These are phyloP conservation scores for Kuraishia molischiana DNA, from an alignment of 805 yeast species.

Conservation along the genomic window DNA sequence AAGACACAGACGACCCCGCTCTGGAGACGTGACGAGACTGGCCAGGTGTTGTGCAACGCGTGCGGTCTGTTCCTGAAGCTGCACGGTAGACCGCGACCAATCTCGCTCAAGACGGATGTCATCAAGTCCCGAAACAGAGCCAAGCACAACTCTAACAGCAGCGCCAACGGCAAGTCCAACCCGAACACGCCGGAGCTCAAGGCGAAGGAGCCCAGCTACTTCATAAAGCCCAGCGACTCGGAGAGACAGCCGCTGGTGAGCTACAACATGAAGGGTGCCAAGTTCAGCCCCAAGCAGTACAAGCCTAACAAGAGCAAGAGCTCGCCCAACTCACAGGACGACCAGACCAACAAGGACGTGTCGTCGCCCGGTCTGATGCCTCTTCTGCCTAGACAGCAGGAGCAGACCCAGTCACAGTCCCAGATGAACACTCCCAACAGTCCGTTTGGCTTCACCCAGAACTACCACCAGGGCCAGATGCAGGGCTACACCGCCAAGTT, in stretches of 20 bases:
- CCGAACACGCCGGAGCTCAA: conserved; percentile 51
- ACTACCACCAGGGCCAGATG: conserved; percentile 1
- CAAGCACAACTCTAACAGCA: conserved; percentile 29
- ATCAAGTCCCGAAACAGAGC: conserved; percentile 86
- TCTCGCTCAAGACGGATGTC: conserved; percentile 82
- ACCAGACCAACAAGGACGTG: neutral
- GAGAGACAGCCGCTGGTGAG: neutral
- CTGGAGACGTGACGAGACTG: conserved; percentile 92
- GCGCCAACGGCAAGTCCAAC: conserved; percentile 16
- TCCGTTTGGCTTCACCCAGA: neutral
- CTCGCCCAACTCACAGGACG: conserved; percentile 4
- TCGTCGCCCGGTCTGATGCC: conserved; percentile 29
- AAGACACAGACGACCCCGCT: conserved; percentile 88
- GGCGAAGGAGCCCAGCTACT: conserved; percentile 29
- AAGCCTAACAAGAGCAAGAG: conserved; percentile 16
- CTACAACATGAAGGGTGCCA: conserved; percentile 13
- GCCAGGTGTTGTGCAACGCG: conserved; percentile 88
- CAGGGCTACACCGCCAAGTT: neutral
- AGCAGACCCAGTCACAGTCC: conserved; percentile 4
- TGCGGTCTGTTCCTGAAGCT: conserved; percentile 84
- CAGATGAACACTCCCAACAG: neutral
- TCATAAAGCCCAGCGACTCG: neutral
- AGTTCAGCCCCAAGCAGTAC: conserved; percentile 27
- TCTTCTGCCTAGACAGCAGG: conserved; percentile 27
- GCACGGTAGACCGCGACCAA: conserved; percentile 91